Evolutionary conservation across 1,139 yeast genomes (phyloP), one percentile per base, ranked within the genome.

Genomic region (Starmera stellimalicola): DNA sequence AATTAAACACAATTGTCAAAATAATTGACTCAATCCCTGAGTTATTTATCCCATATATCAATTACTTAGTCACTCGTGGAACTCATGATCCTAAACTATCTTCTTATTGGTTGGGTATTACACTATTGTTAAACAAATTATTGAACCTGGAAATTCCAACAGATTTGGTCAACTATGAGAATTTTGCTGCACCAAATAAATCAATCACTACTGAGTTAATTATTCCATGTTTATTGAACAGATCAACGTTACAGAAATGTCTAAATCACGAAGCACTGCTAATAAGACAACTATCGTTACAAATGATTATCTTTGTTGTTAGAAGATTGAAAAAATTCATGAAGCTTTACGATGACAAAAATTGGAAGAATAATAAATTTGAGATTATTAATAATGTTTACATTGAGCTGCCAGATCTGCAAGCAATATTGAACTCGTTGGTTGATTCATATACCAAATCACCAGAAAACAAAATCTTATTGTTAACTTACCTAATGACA

Each of bases 21-120:
- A 67, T 81, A 14, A 58, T 88, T 29, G 41, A 56, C 3, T 50
- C 62, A 23, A 65, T 74, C 31, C 80, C 84, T 2, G 96, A 87
- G 48, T 63, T 91, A 25, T 67, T 84, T 1, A 74, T 87, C 2
- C 83, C 88, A 2, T 88, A 81, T 43, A 65, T 75, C 53, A 64
- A 71, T 33, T 69, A 75, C 56, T 50, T 77, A 19, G 66, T 71
- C 4, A 66, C 72, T 24, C 69, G 72, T 27, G 83, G 75, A 30
- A 67, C 65, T 39, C 85, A 62, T 55, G 88, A 79, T 36, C 93
- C 94, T 2, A 69, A 75, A 31, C 60, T 79, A 38, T 65, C 93
- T 1, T 76, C 88, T 6, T 84, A 82, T 62, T 88, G 94, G 88
- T 63, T 87, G 24, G 80, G 91, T 8, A 79, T 73, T 54, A 70